Conservation (phyloP, 345 rosid genomes). For the Syzygium oleosum region DNA sequence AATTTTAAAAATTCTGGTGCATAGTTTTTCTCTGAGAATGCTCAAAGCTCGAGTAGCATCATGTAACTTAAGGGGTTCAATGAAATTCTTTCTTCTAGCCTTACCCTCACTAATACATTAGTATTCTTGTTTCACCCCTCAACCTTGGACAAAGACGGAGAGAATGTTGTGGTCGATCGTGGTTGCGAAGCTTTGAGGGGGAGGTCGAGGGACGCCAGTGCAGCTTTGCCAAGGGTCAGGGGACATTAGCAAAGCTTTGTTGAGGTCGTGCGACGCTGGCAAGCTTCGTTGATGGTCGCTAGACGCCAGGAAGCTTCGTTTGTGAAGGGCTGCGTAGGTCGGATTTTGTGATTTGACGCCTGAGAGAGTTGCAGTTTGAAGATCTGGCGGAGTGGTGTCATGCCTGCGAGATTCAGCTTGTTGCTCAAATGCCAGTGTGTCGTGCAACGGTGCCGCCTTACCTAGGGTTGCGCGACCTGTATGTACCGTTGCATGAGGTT, state of each 20-base stretch:
- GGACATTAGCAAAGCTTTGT: neutral
- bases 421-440: neutral
- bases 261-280: neutral
- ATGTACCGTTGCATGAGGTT: neutral
- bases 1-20: neutral
- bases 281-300: neutral
- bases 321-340: neutral
- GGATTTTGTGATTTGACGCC: neutral
- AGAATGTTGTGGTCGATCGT: neutral
- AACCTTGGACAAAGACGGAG: neutral
- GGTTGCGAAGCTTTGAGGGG: neutral
- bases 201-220: no score
- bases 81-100: neutral
- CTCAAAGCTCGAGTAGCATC: neutral
- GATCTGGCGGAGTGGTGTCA: neutral
- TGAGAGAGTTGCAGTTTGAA: neutral
- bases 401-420: neutral
- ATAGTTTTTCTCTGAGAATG: neutral
- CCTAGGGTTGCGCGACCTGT: no score
- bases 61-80: neutral
- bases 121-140: neutral
- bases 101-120: neutral
- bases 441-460: neutral
- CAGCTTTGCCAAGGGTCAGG: neutral
- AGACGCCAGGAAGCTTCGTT: neutral